Evolutionary conservation across 108 stramenopile species (phyloP).

Genomic region (Nannochloropsis granulata): DNA sequence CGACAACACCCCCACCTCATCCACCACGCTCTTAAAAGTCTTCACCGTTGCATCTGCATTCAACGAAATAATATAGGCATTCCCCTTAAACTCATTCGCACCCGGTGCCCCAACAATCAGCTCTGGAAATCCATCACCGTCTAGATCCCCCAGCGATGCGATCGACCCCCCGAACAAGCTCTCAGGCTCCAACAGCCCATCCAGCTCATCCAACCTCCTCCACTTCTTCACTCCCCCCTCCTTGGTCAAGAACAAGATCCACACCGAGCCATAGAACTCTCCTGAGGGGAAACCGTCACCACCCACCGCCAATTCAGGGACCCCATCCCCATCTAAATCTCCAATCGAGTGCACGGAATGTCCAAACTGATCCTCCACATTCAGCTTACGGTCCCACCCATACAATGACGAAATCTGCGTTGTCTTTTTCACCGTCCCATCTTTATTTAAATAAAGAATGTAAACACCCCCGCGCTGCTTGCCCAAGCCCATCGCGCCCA

Average conservation of each 20-base stretch:
- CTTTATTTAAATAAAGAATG: neutral
- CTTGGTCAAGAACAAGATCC: neutral
- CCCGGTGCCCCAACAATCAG: neutral
- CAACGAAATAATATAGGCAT: neutral
- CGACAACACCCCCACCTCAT: neutral
- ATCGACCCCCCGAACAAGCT: neutral
- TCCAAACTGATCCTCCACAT: neutral
- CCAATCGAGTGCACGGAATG: neutral
- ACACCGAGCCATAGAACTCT: neutral
- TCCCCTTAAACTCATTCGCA: neutral
- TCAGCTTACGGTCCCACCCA: neutral
- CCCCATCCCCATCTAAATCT: neutral
- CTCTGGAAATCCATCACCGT: neutral
- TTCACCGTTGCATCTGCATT: neutral
- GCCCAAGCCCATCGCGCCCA: neutral
- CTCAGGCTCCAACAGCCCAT: neutral
- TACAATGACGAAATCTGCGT: neutral
- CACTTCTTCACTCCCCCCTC: neutral
- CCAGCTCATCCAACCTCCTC: neutral
- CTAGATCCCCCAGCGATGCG: neutral
- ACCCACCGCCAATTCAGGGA: neutral
- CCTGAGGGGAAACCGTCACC: neutral
- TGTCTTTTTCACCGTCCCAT: neutral
- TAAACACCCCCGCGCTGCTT: neutral
- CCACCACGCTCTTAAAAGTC: neutral